Evolutionary conservation across 306 rosid genomes (phyloP).

Genomic region (Lablab purpureus): DNA sequence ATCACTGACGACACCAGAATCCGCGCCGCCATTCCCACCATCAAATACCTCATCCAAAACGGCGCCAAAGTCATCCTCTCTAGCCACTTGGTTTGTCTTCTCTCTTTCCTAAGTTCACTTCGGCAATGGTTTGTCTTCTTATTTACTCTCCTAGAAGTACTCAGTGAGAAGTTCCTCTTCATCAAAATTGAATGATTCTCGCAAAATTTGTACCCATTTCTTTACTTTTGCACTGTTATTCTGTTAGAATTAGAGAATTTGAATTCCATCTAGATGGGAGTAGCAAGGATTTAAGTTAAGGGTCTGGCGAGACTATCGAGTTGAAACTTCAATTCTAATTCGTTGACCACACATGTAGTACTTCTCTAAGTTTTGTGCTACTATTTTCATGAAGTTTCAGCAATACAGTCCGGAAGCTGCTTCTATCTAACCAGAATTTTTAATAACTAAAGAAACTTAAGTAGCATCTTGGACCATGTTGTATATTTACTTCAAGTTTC

Average conservation of each 20-base stretch:
- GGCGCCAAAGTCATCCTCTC: constrained; percentile 98
- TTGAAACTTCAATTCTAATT: not conserved
- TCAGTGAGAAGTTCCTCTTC: too few species aligned
- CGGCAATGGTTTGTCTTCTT: not conserved
- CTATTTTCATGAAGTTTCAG: not conserved
- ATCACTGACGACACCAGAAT: constrained; percentile 97
- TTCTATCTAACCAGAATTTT: not conserved
- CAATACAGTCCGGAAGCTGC: not conserved
- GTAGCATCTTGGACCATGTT: not conserved
- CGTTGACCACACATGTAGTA: not conserved
- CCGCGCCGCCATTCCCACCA: constrained; percentile 96
- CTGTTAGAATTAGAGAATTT: not conserved
- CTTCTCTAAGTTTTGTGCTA: not conserved
- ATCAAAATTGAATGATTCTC: not conserved
- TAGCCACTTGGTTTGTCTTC: constrained; percentile 78
- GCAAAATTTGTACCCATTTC: not conserved
- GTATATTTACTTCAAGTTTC: not conserved
- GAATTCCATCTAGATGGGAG: not conserved
- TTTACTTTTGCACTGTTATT: not conserved
- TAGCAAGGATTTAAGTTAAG: not conserved
- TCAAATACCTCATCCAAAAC: constrained; percentile 74
- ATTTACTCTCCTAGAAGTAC: too few species aligned
- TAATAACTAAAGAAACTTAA: not conserved
- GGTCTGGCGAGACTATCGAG: not conserved
- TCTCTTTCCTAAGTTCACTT: not conserved